phyloP scores from a whole-genome alignment of 2,329 filamentous ascomycete species.

The Neonectria neomacrospora region DNA sequence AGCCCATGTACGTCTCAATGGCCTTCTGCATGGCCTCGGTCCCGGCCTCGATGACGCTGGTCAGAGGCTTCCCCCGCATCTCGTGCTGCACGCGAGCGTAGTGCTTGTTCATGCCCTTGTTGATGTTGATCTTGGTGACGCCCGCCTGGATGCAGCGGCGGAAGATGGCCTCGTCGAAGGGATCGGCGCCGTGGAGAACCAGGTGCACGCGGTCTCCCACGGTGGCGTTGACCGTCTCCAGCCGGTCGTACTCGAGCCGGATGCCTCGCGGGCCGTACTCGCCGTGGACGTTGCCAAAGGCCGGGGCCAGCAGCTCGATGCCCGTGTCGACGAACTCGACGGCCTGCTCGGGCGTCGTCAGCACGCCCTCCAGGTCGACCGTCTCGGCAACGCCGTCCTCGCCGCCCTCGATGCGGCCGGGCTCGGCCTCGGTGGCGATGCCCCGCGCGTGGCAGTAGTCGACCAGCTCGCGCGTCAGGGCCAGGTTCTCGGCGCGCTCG shows the following conservation, averaged over 20 bases:
- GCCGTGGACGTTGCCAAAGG: slow-evolving; percentile 82
- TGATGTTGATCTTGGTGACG: slow-evolving; percentile 63
- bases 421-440: slow-evolving; percentile 75
- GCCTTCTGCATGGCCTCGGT: slow-evolving; percentile 60
- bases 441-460: slow-evolving; percentile 70
- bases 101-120: slow-evolving; percentile 63
- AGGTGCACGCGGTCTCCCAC: slow-evolving; percentile 59
- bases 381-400: slow-evolving; percentile 78
- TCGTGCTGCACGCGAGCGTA: slow-evolving; percentile 57
- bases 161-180: slow-evolving; percentile 59
- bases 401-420: slow-evolving; percentile 52
- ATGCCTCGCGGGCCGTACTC: slow-evolving; percentile 73
- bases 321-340: slow-evolving; percentile 76
- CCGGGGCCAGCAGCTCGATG: slow-evolving; percentile 78
- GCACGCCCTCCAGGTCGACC: slow-evolving; percentile 55
- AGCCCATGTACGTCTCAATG: slow-evolving; percentile 59
- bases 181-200: slow-evolving; percentile 61
- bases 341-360: slow-evolving; percentile 77
- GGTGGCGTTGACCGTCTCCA: slow-evolving; percentile 50
- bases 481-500: slow-evolving; percentile 75
- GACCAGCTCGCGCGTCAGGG: slow-evolving; percentile 69
- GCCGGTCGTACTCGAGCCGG: slow-evolving; percentile 40
- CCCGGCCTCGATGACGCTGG: slow-evolving; percentile 59
- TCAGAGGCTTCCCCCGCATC: slow-evolving; percentile 59
- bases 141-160: slow-evolving; percentile 56